These are phyloP conservation scores for Trichoderma koningiopsis DNA, from an alignment of 2,329 filamentous ascomycete species.

Conservation along the genomic window DNA sequence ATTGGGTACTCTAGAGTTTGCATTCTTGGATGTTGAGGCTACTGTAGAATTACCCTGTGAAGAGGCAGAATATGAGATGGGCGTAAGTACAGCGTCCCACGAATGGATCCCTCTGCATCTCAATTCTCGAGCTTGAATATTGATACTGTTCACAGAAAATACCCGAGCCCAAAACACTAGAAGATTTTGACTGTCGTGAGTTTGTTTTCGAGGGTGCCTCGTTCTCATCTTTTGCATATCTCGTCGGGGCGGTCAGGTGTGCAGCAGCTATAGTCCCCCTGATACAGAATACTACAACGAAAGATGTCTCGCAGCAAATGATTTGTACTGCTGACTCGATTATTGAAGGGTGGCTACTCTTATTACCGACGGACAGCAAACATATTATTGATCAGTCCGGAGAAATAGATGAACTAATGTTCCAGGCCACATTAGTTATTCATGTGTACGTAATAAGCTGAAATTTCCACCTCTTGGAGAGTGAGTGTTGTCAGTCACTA, in stretches of 20 bases:
- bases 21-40: neutral
- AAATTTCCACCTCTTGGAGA: neutral
- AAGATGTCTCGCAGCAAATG: neutral
- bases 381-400: neutral
- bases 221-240: conserved; percentile 7
- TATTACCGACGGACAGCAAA: neutral
- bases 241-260: neutral
- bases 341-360: neutral
- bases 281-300: neutral
- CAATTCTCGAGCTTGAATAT: too few species aligned
- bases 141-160: neutral
- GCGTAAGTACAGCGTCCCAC: neutral
- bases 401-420: conserved; percentile 1
- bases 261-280: neutral
- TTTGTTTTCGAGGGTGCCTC: neutral
- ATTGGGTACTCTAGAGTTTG: neutral
- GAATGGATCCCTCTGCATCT: too few species aligned
- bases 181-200: neutral
- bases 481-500: neutral
- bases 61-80: neutral
- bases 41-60: neutral
- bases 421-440: neutral
- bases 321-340: neutral
- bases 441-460: neutral
- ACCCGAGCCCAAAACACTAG: neutral